Conservation (phyloP, 2,329 filamentous ascomycete species). For the Pseudocercospora fuligena region DNA sequence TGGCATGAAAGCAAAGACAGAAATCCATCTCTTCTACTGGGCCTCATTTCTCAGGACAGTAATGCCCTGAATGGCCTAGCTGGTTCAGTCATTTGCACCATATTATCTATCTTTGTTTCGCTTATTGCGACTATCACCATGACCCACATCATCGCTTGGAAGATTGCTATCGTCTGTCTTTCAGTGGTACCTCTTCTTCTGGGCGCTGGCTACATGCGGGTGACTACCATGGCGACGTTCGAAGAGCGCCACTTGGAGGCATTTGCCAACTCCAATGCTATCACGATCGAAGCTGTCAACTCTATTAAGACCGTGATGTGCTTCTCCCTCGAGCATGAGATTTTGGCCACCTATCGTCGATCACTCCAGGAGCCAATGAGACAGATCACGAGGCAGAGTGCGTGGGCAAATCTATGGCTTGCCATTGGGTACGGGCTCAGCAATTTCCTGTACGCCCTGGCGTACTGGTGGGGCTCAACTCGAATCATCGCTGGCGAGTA, state of each 20-base stretch:
- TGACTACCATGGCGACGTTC: slow-evolving; percentile 64
- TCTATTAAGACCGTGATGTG: slow-evolving; percentile 59
- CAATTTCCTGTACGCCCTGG: slow-evolving; percentile 73
- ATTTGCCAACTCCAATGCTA: slow-evolving; percentile 56
- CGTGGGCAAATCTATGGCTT: slow-evolving; percentile 45
- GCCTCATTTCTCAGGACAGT: slow-evolving; percentile 71
- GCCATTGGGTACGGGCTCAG: slow-evolving; percentile 65
- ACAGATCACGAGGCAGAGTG: slow-evolving; percentile 28
- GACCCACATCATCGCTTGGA: slow-evolving; percentile 75
- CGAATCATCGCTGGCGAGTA: slow-evolving; percentile 70
- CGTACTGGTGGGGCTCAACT: slow-evolving; percentile 80
- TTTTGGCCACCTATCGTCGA: slow-evolving; percentile 35
- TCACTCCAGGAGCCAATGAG: slow-evolving; percentile 30
- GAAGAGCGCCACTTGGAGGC: slow-evolving; percentile 56
- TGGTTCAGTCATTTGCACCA: slow-evolving; percentile 71
- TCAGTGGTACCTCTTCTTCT: slow-evolving; percentile 65
- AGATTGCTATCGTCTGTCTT: slow-evolving; percentile 74
- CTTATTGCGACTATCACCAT: slow-evolving; percentile 70
- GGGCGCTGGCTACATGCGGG: slow-evolving; percentile 70
- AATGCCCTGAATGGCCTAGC: slow-evolving; percentile 70
- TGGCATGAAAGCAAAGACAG: slow-evolving; percentile 72
- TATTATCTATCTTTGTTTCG: slow-evolving; percentile 71
- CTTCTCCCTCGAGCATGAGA: slow-evolving; percentile 58
- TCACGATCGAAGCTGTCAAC: slow-evolving; percentile 51
- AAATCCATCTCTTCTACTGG: slow-evolving; percentile 65